Evolutionary conservation across 2,329 filamentous ascomycete genomes (phyloP).

Genomic region (Neophaeococcomyces aloes): DNA sequence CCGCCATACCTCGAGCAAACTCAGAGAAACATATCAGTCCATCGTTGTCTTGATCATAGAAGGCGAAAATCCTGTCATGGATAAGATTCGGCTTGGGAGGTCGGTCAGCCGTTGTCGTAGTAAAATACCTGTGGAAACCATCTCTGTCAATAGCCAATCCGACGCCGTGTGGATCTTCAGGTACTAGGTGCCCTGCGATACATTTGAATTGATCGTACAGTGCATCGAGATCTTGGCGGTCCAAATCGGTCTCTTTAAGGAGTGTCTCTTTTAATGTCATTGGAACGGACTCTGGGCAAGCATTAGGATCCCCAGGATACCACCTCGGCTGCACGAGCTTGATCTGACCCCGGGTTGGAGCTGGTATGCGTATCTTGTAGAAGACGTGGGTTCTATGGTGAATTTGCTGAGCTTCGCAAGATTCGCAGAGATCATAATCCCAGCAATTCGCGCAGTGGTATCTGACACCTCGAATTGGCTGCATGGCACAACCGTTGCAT

Average conservation of each 20-base stretch:
- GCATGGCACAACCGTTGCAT: slow-evolving; percentile 78
- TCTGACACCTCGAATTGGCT: slow-evolving; percentile 81
- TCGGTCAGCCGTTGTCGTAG: slow-evolving; percentile 69
- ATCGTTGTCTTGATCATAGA: slow-evolving; percentile 87
- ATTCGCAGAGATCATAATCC: slow-evolving; percentile 91
- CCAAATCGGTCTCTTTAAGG: slow-evolving; percentile 63
- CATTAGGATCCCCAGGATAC: slow-evolving; percentile 78
- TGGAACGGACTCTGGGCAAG: slow-evolving; percentile 57
- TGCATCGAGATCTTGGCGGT: slow-evolving; percentile 79
- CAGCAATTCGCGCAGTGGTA: slow-evolving; percentile 94
- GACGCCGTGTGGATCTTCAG: slow-evolving; percentile 66
- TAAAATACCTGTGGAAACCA: slow-evolving; percentile 84
- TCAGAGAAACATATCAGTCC: slow-evolving; percentile 86
- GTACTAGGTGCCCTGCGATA: slow-evolving; percentile 76
- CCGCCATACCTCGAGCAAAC: slow-evolving; percentile 72
- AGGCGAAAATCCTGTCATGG: slow-evolving; percentile 91
- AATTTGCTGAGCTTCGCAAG: slow-evolving; percentile 62
- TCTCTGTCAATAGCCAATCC: slow-evolving; percentile 78
- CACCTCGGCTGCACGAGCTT: slow-evolving; percentile 71
- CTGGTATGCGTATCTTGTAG: slow-evolving; percentile 87
- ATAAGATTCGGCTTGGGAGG: slow-evolving; percentile 77
- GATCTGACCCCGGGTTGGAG: slow-evolving; percentile 54
- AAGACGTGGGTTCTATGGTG: slow-evolving; percentile 91
- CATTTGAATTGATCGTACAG: slow-evolving; percentile 96
- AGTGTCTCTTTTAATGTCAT: slow-evolving; percentile 57